Evolutionary conservation across 129 eudicot genomes (phyloP).

Genomic region (Flaveria linearis): DNA sequence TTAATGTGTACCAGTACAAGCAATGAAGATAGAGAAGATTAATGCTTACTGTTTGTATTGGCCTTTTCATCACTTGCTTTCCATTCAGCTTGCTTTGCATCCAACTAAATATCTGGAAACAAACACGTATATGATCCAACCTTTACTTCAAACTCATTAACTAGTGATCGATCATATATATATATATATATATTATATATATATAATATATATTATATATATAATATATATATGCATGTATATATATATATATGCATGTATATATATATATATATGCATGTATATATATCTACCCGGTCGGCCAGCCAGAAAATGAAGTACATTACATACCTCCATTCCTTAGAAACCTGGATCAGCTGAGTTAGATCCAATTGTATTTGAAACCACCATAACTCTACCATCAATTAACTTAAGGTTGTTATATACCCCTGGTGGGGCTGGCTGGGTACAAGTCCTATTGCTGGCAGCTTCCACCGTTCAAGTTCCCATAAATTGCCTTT

Average conservation of each 20-base stretch:
- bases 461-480: constrained; percentile 17
- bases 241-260: no score
- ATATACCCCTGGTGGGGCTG: not conserved
- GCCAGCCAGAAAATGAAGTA: not conserved
- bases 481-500: constrained; percentile 30
- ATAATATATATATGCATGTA: no score
- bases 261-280: no score
- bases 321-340: not conserved
- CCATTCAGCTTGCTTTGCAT: constrained; percentile 60
- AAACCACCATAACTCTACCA: constrained; percentile 21
- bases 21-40: not conserved
- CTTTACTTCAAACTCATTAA: constrained; percentile 3
- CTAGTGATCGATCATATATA: not conserved
- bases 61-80: constrained; percentile 41
- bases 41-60: constrained; percentile 39
- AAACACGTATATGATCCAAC: not conserved
- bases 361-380: constrained; percentile 3
- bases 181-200: no score
- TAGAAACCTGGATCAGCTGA: not conserved
- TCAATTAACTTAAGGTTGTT: constrained; percentile 15
- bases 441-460: not conserved
- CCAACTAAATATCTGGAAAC: constrained; percentile 68
- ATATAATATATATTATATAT: no score
- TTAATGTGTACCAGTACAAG: not conserved
- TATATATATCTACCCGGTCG: no score